These are phyloP conservation scores for Candida germanica DNA, from an alignment of 805 yeast genomes.

Conservation along the genomic window DNA sequence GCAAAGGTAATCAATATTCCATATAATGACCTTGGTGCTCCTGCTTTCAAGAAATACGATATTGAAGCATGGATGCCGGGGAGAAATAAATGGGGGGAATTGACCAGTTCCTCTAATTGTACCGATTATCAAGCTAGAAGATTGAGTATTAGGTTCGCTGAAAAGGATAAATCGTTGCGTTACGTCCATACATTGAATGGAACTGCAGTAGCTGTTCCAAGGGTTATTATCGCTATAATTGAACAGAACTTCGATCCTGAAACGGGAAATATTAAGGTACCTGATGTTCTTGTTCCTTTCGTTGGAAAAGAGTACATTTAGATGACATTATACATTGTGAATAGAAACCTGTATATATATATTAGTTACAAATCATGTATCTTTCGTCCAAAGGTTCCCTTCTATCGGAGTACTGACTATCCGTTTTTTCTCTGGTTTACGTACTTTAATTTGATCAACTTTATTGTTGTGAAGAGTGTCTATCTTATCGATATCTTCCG, in stretches of 20 bases:
- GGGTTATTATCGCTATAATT: slow-evolving; percentile 83
- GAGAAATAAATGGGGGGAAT: slow-evolving; percentile 87
- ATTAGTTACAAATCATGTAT: background rate
- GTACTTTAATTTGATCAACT: slow-evolving; percentile 6
- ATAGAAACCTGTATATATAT: slow-evolving; percentile 1
- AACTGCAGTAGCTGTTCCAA: slow-evolving; percentile 92
- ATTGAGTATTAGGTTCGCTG: slow-evolving; percentile 59
- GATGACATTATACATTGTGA: slow-evolving; percentile 10
- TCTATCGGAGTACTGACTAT: slow-evolving; percentile 26
- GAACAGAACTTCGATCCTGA: slow-evolving; percentile 75
- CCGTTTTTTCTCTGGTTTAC: slow-evolving; percentile 17
- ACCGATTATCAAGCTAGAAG: slow-evolving; percentile 88
- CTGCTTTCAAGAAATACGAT: slow-evolving; percentile 88
- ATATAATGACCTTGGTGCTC: slow-evolving; percentile 85
- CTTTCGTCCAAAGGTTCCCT: slow-evolving; percentile 6
- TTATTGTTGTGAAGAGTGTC: slow-evolving; percentile 12
- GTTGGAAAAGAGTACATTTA: slow-evolving; percentile 54
- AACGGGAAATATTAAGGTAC: slow-evolving; percentile 55
- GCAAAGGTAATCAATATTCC: slow-evolving; percentile 90
- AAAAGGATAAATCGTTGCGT: slow-evolving; percentile 27
- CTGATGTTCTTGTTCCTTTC: slow-evolving; percentile 61
- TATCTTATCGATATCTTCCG: slow-evolving; percentile 4
- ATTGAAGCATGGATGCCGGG: slow-evolving; percentile 99
- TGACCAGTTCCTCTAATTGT: slow-evolving; percentile 89
- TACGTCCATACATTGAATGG: slow-evolving; percentile 88